These are phyloP conservation scores for Aeschynomene evenia DNA, from an alignment of 306 rosid genomes.

Conservation along the genomic window DNA sequence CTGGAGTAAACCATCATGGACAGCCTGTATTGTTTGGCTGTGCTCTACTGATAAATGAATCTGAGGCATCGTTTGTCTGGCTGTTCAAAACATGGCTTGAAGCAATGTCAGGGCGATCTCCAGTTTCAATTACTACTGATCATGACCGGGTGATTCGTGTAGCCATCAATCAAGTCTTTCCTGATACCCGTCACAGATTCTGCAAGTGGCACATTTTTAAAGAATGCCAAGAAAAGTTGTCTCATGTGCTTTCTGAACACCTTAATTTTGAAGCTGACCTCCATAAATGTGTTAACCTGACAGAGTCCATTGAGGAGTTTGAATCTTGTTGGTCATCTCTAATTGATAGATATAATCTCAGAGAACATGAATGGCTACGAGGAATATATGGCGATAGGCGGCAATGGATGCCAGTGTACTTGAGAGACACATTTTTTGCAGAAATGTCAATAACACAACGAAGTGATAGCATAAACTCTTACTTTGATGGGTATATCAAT, in stretches of 20 bases:
- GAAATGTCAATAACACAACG: slow-evolving; percentile 42
- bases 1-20: slow-evolving; percentile 38
- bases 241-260: slow-evolving; percentile 34
- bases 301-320: slow-evolving; percentile 40
- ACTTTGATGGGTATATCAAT: slow-evolving; percentile 40
- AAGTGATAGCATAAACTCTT: slow-evolving; percentile 42
- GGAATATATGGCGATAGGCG: slow-evolving; percentile 33
- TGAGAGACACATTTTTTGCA: slow-evolving; percentile 39
- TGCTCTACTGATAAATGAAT: slow-evolving; percentile 34
- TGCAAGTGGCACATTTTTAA: slow-evolving; percentile 44
- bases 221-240: slow-evolving; percentile 40
- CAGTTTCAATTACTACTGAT: slow-evolving; percentile 41
- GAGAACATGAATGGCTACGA: slow-evolving; percentile 34
- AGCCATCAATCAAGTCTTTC: slow-evolving; percentile 36
- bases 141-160: slow-evolving; percentile 39
- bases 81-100: slow-evolving; percentile 38
- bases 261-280: slow-evolving; percentile 35
- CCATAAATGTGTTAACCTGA: slow-evolving; percentile 35
- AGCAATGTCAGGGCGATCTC: slow-evolving; percentile 30
- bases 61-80: slow-evolving; percentile 37
- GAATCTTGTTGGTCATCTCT: slow-evolving; percentile 36
- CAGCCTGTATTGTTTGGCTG: slow-evolving; percentile 41
- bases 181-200: slow-evolving; percentile 37
- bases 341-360: slow-evolving; percentile 31
- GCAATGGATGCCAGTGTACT: slow-evolving; percentile 41